Evolutionary conservation across 148 eudicot genomes (phyloP), one percentile per base, ranked within the genome.

Genomic region (Cornus suecica): DNA sequence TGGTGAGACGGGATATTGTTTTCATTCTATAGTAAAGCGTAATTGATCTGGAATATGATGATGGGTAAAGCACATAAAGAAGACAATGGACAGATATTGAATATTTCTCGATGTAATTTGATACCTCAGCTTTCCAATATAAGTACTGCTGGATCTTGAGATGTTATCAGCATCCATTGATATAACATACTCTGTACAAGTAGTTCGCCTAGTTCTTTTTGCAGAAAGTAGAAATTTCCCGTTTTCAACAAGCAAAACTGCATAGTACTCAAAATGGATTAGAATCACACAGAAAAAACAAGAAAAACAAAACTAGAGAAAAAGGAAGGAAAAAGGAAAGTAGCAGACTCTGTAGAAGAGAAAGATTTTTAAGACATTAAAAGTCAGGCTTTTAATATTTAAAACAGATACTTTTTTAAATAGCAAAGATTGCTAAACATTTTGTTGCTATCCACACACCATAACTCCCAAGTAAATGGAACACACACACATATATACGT

Each of bases 181-280:
- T 45, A 88, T 88, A 76, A 88, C 84, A 76, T 88, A 88, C 79
- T 88, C 90, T 2, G 90, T 88, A 77, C 80, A 88, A 60, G 90
- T 85, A 30, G 90, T 85, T 45, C 90, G 72, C 30, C 90, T 82
- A 20, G 90, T 88, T 83, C 90, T 76, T 86, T 88, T 88, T 61
- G 90, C 90, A 78, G 88, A 85, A 75, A 88, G 88, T 75, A 88
- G 90, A 72, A 88, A 88, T 58, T 88, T 88, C 60, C 90, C 90
- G 68, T 83, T 88, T 70, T 88, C 88, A 72, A 81, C 90, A 27
- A 88, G 74, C 82, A 88, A 82, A 61, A 87, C 90, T 81, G 83
- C 76, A 72, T 60, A 60, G 42, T 22, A 45, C 68, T 7, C 64
- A 37, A 24, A 80, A 61, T 5, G 42, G 42, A 37, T 37, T 37